These are phyloP conservation scores for Amanita rubescens DNA, from an alignment of 768 basidiomycete species.

Conservation along the genomic window DNA sequence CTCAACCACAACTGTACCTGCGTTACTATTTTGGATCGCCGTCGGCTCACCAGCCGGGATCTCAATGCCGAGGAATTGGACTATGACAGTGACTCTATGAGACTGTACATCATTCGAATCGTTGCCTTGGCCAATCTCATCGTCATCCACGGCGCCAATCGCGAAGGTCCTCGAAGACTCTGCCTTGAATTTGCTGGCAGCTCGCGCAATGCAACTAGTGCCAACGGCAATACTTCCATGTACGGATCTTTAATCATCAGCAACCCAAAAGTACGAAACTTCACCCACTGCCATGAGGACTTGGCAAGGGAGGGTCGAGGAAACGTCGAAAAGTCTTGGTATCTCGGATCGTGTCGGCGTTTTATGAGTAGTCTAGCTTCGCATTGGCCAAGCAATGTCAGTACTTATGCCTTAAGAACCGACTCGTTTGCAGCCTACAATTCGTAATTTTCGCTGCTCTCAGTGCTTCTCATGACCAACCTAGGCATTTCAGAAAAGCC, in stretches of 20 bases:
- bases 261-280: background rate
- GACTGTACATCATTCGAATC: too few species aligned
- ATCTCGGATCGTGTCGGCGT: constrained; percentile 5
- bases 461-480: background rate
- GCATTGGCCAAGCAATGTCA: background rate
- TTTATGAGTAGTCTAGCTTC: constrained; percentile 3
- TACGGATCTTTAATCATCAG: background rate
- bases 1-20: background rate
- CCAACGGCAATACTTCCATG: background rate
- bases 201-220: background rate
- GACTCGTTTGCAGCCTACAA: background rate
- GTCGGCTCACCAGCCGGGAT: background rate
- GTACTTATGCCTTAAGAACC: background rate
- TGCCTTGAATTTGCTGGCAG: background rate
- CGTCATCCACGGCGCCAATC: background rate
- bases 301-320: background rate
- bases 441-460: background rate
- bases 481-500: background rate
- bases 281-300: background rate
- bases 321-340: constrained; percentile 3
- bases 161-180: background rate
- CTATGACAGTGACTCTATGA: background rate
- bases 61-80: too few species aligned
- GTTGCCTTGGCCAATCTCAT: too few species aligned
- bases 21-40: background rate